These are phyloP conservation scores for Neurospora discreta DNA, from an alignment of 495 filamentous ascomycete species.

Conservation along the genomic window DNA sequence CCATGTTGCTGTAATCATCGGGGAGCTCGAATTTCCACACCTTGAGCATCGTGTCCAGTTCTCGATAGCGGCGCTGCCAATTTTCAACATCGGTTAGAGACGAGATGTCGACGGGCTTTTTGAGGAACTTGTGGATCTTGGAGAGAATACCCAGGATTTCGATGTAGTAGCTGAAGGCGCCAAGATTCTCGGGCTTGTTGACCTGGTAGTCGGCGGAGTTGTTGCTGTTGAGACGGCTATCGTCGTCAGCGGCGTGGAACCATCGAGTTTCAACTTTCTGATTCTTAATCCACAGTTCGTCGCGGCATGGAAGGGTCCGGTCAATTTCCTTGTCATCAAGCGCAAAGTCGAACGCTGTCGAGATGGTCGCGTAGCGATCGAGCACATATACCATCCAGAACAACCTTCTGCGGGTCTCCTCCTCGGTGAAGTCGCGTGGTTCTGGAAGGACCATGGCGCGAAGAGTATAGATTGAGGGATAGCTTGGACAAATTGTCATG, in stretches of 20 bases:
- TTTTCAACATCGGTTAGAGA: conserved; percentile 72
- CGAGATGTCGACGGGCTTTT: conserved; percentile 78
- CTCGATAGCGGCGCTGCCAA: conserved; percentile 80
- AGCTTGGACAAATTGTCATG: conserved; percentile 58
- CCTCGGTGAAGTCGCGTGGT: conserved; percentile 74
- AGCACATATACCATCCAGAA: conserved; percentile 93
- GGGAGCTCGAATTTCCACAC: conserved; percentile 78
- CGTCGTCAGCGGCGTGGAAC: conserved; percentile 49
- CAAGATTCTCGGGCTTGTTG: conserved; percentile 68
- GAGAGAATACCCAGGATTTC: conserved; percentile 79
- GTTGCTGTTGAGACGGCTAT: conserved; percentile 4
- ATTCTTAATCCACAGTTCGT: conserved; percentile 76
- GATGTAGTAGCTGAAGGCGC: conserved; percentile 75
- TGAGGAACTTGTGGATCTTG: conserved; percentile 74
- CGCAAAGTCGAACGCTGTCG: conserved; percentile 83
- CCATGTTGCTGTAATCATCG: conserved; percentile 68
- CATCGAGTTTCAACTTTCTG: conserved; percentile 73
- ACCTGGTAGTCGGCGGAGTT: conserved; percentile 45
- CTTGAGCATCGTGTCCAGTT: conserved; percentile 64
- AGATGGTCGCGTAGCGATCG: conserved; percentile 78
- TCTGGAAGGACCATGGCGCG: conserved; percentile 73
- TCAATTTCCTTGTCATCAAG: conserved; percentile 83
- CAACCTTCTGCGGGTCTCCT: conserved; percentile 67
- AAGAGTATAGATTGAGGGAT: conserved; percentile 73
- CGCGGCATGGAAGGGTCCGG: conserved; percentile 71